Base-by-base conservation (phyloP, 306 rosid genomes). In the Prunus mira region DNA sequence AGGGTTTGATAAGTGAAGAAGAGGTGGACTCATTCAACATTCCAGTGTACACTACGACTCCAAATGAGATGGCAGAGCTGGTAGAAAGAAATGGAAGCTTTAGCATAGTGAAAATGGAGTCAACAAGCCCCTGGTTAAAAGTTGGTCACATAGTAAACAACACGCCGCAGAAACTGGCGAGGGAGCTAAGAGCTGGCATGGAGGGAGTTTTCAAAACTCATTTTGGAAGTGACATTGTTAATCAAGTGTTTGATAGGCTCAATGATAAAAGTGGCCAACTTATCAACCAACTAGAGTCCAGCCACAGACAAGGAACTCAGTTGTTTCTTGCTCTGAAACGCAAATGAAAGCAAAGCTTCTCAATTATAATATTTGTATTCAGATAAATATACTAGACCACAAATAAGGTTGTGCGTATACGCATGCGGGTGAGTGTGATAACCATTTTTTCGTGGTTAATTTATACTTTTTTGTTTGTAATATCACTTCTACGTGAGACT, bases 21-120 rank as follows among this genome's bases (percentile, higher is more conserved):
- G 11, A 43, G 50, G 57, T 73, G 64, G 41, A 75, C 72, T 9
- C 79, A 5, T 65, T 66, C 69, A 76, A 76, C 65, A 3, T 66
- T 3, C 73, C 66, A 14, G 9, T 24, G 17, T 76, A 65, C 32
- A 22, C 20, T 2, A 24, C 64, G 12, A 51, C 66, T 30, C 54
- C 52, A 2, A 25, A 66, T 3, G 65, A 66, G 30, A 28, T 76
- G 46, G 19, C 2, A 41, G 46, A 30, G 27, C 10, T 54, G 12
- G 51, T 76, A 6, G n/a, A 76, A 50, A 28, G 19, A 38, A 76
- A 76, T 22, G 57, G 73, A 19, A 38, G 65, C 6, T 76, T 76
- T 24, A 76, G 56, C 43, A 65, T 76, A 28, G 66, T 8, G 60
- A 76, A 5, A 4, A 52, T 52, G 41, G 72, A 65, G 19, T 41